These are phyloP conservation scores for Gossypium lobatum DNA, from an alignment of 441 rosid species.

Conservation along the genomic window DNA sequence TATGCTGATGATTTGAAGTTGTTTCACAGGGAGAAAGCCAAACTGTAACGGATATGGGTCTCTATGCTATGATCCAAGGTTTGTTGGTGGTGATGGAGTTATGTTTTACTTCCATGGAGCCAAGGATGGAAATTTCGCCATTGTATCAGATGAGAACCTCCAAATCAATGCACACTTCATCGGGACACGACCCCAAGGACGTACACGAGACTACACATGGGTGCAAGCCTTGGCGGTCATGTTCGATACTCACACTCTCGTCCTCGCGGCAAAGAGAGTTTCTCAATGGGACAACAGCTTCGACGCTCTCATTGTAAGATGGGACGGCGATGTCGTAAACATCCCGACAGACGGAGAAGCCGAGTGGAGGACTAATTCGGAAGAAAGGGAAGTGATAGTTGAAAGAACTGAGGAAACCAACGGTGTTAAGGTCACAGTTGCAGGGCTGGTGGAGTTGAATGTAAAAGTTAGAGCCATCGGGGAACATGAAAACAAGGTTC, in stretches of 20 bases:
- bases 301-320: conserved; percentile 52
- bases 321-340: conserved; percentile 46
- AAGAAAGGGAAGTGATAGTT: conserved; percentile 41
- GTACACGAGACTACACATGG: conserved; percentile 83
- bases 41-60: conserved; percentile 71
- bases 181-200: conserved; percentile 62
- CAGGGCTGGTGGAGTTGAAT: conserved; percentile 47
- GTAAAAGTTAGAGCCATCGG: conserved; percentile 58
- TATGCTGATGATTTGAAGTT: background rate
- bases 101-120: conserved; percentile 90
- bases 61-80: conserved; percentile 77
- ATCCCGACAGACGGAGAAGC: conserved; percentile 55
- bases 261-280: conserved; percentile 53
- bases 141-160: conserved; percentile 64
- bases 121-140: conserved; percentile 77
- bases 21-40: conserved; percentile 53
- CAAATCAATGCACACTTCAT: conserved; percentile 88
- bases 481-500: conserved; percentile 56
- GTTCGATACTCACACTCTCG: conserved; percentile 60
- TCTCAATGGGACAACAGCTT: conserved; percentile 44
- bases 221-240: conserved; percentile 70
- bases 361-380: conserved; percentile 49
- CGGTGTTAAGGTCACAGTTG: conserved; percentile 49
- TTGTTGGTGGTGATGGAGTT: conserved; percentile 77
- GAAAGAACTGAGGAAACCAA: conserved; percentile 74